phyloP scores from a whole-genome alignment of 1,139 yeast genomes.

The Saccharomycopsis hybrid region DNA sequence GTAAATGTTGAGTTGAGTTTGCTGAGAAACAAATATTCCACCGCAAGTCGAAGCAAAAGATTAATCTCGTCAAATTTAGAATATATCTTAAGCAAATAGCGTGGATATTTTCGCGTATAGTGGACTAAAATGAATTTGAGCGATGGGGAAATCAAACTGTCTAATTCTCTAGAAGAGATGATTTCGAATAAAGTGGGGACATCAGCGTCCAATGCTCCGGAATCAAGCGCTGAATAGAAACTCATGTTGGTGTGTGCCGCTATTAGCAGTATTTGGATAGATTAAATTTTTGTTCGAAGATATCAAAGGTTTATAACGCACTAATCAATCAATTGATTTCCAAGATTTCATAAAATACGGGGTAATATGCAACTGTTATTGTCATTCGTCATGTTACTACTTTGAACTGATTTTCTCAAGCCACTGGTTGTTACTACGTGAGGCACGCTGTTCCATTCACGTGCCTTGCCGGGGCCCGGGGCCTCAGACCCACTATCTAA shows the following conservation, averaged over 20 bases:
- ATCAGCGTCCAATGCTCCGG: conserved; percentile 65
- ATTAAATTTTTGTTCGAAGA: no score
- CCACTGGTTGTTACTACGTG: no score
- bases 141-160: conserved; percentile 74
- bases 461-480: no score
- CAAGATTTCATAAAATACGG: no score
- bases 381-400: no score
- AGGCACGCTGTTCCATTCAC: no score
- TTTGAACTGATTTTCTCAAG: no score
- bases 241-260: conserved; percentile 64
- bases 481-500: no score
- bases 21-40: conserved; percentile 68
- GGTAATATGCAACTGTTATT: no score
- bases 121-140: conserved; percentile 73
- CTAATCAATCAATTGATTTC: no score
- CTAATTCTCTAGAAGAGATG: conserved; percentile 74
- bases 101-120: conserved; percentile 76
- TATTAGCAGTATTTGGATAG: no score
- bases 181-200: conserved; percentile 81
- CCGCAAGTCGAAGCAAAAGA: conserved; percentile 50
- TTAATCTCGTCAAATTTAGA: conserved; percentile 76
- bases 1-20: conserved; percentile 85
- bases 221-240: conserved; percentile 73
- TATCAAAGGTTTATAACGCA: no score
- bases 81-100: conserved; percentile 53